Conservation (phyloP, 345 rosid genomes). For the Iberis pinnata region DNA sequence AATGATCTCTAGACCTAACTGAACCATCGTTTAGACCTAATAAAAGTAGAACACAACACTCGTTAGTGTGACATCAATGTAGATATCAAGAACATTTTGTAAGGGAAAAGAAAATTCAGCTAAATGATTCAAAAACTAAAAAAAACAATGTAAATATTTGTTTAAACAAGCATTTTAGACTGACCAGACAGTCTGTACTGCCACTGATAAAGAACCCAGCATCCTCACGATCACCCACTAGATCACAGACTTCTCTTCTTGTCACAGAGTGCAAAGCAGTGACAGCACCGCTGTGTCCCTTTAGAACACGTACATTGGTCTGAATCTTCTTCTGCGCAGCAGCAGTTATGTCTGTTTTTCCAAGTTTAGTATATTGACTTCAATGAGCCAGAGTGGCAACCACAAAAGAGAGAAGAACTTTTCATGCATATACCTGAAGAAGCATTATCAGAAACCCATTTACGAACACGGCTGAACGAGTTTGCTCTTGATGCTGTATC, state of each 20-base stretch:
- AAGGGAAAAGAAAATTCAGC: conserved; percentile 13
- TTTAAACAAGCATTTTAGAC: conserved; percentile 13
- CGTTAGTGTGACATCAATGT: conserved; percentile 14
- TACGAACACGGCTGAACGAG: conserved; percentile 74
- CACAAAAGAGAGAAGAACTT: conserved; percentile 15
- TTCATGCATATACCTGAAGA: conserved; percentile 44
- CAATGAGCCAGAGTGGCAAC: conserved; percentile 9
- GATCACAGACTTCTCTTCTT: conserved; percentile 96
- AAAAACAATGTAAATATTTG: conserved; percentile 3
- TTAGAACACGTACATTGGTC: conserved; percentile 81
- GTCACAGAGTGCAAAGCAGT: conserved; percentile 97
- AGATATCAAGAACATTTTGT: conserved; percentile 6
- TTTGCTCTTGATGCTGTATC: conserved; percentile 65
- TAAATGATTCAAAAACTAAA: conserved; percentile 4
- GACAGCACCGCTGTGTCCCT: conserved; percentile 87
- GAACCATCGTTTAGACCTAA: not conserved
- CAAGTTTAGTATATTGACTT: conserved; percentile 16
- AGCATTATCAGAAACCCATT: conserved; percentile 72
- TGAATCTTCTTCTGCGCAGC: conserved; percentile 85
- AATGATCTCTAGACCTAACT: conserved; percentile 4
- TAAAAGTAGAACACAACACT: conserved; percentile 9
- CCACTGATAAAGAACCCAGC: conserved; percentile 99
- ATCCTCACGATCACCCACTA: conserved; percentile 97
- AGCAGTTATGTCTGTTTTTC: conserved; percentile 57
- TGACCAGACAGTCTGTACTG: conserved; percentile 83